Conservation (phyloP, 2,329 filamentous ascomycete species). For the Knufia fluminis region DNA sequence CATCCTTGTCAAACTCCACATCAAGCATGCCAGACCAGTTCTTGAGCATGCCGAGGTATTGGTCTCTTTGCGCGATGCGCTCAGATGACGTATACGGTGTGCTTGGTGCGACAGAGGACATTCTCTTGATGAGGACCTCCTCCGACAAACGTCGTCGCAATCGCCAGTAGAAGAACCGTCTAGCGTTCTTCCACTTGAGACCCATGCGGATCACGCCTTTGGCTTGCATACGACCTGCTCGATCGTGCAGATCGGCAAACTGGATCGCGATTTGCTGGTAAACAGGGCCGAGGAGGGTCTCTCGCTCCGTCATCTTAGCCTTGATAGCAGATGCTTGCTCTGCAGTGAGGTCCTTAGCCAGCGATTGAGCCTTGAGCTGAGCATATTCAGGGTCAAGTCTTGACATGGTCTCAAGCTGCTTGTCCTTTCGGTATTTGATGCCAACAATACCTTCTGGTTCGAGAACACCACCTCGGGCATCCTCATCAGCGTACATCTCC, state of each 20-base stretch:
- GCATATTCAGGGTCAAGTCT: constrained; percentile 80
- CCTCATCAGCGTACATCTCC: constrained; percentile 99
- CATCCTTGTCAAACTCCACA: constrained; percentile 65
- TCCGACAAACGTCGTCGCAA: constrained; percentile 93
- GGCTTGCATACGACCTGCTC: constrained; percentile 93
- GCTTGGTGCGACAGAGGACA: constrained; percentile 41
- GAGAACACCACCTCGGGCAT: constrained; percentile 90
- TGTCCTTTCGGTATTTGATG: constrained; percentile 97
- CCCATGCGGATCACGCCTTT: constrained; percentile 84
- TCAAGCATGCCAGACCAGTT: constrained; percentile 66
- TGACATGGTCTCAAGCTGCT: constrained; percentile 95
- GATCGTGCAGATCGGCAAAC: constrained; percentile 95
- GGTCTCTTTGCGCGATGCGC: constrained; percentile 47
- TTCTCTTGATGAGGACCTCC: constrained; percentile 90
- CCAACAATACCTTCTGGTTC: constrained; percentile 97
- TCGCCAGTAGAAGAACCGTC: constrained; percentile 99
- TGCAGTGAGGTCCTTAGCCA: constrained; percentile 56
- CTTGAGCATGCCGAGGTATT: constrained; percentile 65
- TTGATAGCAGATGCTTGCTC: constrained; percentile 74
- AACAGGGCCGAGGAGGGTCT: constrained; percentile 81
- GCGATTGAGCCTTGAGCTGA: constrained; percentile 69
- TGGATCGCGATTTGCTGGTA: constrained; percentile 94
- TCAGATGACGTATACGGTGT: constrained; percentile 31
- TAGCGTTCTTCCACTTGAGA: constrained; percentile 77
- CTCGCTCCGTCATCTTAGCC: constrained; percentile 71